Percentiles rank a stretch among this genome's conserved stretches.
These are phyloP conservation scores for Penicillium thymicola DNA, from an alignment of 2,329 filamentous ascomycete genomes.

Conservation along the genomic window DNA sequence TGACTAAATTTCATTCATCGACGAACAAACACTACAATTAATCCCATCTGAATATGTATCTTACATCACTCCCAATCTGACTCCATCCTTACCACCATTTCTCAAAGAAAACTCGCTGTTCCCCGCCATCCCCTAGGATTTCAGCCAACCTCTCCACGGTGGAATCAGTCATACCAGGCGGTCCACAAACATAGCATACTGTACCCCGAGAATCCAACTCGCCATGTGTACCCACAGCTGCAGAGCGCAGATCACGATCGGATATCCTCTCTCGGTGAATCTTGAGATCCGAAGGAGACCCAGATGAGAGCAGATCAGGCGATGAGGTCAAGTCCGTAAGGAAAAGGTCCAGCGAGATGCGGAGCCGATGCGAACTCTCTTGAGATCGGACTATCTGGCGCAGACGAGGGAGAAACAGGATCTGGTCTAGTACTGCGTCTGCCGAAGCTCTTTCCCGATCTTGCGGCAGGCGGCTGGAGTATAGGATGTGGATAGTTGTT, in stretches of 20 bases:
- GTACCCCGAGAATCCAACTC: constrained; percentile 33
- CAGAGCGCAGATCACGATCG: constrained; percentile 35
- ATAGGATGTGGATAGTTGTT: constrained; percentile 58
- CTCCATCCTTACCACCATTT: constrained; percentile 58
- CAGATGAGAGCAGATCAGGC: constrained; percentile 5
- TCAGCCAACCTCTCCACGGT: constrained; percentile 48
- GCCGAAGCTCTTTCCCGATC: constrained; percentile 1
- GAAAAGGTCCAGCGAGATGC: constrained; percentile 35
- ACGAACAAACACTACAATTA: not conserved
- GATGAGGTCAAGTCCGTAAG: constrained; percentile 28
- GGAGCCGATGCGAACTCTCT: constrained; percentile 24
- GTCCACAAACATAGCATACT: constrained; percentile 66
- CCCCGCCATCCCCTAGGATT: constrained; percentile 43
- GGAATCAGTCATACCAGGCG: constrained; percentile 66
- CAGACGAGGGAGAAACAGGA: constrained; percentile 50
- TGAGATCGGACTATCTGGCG: constrained; percentile 36
- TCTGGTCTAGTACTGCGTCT: constrained; percentile 28
- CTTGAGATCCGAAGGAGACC: constrained; percentile 23
- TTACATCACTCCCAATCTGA: not conserved
- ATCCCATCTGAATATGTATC: not conserved
- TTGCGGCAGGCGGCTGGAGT: constrained; percentile 52
- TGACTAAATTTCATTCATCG: not conserved
- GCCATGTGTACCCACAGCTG: constrained; percentile 30
- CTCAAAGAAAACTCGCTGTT: constrained; percentile 54
- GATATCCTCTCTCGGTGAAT: constrained; percentile 35